These are phyloP conservation scores for Alnus rubra DNA, from an alignment of 306 rosid genomes.

Conservation along the genomic window DNA sequence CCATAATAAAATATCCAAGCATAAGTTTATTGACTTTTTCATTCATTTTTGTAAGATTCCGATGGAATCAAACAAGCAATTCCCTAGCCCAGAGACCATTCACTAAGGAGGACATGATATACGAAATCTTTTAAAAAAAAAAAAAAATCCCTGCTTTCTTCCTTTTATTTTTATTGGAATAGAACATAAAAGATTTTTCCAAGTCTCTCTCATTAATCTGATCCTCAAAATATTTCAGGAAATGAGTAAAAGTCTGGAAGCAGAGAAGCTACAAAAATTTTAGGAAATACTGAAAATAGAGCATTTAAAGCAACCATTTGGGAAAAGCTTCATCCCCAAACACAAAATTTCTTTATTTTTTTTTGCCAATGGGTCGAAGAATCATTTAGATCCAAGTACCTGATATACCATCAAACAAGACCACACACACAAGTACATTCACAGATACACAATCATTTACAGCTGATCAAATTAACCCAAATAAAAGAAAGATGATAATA, in stretches of 20 bases:
- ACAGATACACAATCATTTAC: not conserved
- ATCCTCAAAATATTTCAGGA: not conserved
- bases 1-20: too few relatives aligned
- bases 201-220: too few relatives aligned
- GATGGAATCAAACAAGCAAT: conserved; percentile 8
- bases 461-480: not conserved
- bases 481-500: not conserved
- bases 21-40: conserved; percentile 13
- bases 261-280: not conserved
- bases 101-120: conserved; percentile 4
- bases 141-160: not conserved
- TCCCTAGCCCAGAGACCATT: not conserved
- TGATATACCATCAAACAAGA: not conserved
- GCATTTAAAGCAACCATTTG: not conserved
- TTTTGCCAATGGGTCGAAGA: too few relatives aligned
- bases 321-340: not conserved
- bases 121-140: conserved; percentile 10
- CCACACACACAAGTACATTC: too few relatives aligned
- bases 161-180: too few relatives aligned
- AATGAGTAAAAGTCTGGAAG: not conserved
- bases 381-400: not conserved
- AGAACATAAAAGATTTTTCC: too few relatives aligned
- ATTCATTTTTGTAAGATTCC: conserved; percentile 7
- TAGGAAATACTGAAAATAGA: not conserved
- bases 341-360: too few relatives aligned